Conservation (phyloP, 495 filamentous ascomycete species). For the Xylaria sp. region DNA sequence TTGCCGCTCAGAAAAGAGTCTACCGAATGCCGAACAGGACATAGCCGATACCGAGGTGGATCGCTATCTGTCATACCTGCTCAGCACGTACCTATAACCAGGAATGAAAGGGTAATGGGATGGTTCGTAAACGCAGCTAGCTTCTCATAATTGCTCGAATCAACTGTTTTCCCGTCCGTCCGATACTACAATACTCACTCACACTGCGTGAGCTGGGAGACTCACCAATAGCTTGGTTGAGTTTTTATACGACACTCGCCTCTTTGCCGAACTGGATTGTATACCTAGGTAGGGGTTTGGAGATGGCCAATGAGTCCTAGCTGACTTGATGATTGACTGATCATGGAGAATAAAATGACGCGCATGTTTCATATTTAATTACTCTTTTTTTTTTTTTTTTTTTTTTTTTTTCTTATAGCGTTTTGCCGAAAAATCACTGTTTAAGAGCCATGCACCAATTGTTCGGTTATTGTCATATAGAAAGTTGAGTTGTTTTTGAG, state of each 20-base stretch:
- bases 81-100: not conserved
- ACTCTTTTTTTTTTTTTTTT: not conserved
- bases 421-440: not conserved
- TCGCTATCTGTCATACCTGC: not conserved
- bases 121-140: slow-evolving; percentile 1
- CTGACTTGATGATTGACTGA: not conserved
- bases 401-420: not conserved
- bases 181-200: not conserved
- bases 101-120: not conserved
- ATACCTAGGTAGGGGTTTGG: not conserved
- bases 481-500: not conserved
- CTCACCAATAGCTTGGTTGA: not conserved
- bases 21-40: not conserved
- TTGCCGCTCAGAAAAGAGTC: not conserved
- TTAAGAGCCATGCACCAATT: not conserved
- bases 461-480: not conserved
- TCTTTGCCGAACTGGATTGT: not conserved
- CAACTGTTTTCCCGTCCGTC: not conserved
- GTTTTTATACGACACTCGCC: not conserved
- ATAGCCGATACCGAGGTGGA: slow-evolving; percentile 5
- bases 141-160: not conserved
- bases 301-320: slow-evolving; percentile 9
- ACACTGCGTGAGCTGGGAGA: not conserved
- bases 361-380: slow-evolving; percentile 12
- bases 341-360: not conserved